Evolutionary conservation across 805 yeast genomes (phyloP), one percentile per base, ranked within the genome.

Genomic region (Kurtzmaniella fragi): DNA sequence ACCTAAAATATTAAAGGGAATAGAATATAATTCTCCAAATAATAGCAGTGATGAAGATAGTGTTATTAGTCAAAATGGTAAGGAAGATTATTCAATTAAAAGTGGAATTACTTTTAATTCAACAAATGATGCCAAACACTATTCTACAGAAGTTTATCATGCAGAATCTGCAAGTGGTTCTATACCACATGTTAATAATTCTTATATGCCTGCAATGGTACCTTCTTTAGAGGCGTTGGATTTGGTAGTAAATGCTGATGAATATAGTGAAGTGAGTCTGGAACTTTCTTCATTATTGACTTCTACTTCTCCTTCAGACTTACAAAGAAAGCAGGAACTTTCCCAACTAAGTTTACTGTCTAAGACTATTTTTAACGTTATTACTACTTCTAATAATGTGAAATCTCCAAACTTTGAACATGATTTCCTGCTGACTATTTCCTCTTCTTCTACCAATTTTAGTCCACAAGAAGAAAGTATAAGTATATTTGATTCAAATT

Each of bases 271-370:
- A 12, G 14, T 35, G 11, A 10, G 32, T 6, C 23, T 13, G 31
- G 38, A 35, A 17, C 38, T 35, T 23, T 27, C 38, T 8, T 35
- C 38, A 5, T 35, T 28, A 13, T 20, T 35, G 14, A 16, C 32
- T 10, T 20, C 8, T 20, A 20, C 25, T 8, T 28, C 38, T 28
- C 31, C 38, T n/a, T 12, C n/a, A 15, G 38, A 35, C 28, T 23
- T 26, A 26, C 29, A 34, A 27, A 34, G 27, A 23, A 35, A 28
- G 32, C 12, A n/a, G 12, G n/a, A 15, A 7, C 27, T 35, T 11
- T 7, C 32, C 5, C 23, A 28, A 26, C 32, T 35, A 17, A 28
- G 38, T 13, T 27, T 27, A 10, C 38, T 27, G 38, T 35, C 38
- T 15, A 25, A 35, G 5, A n/a, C 38, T 31, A 35, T 35, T 4